Base-by-base conservation (phyloP, 257 asterid species). In the Capsicum chinense region DNA sequence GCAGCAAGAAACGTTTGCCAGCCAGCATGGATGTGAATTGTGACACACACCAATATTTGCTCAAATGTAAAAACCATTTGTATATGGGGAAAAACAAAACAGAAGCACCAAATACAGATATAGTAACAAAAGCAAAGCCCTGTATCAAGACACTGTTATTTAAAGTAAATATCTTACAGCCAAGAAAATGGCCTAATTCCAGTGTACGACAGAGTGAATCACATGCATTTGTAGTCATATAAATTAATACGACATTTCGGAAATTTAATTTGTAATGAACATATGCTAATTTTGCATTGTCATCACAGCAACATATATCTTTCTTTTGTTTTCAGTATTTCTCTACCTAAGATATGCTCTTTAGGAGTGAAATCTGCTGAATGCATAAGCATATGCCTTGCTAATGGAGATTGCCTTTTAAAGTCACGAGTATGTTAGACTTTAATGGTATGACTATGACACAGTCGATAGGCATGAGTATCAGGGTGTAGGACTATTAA, bases 181-280 rank as follows among this genome's bases (percentile, higher is more conserved):
- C 81, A 52, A 78, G 26, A 78, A 52, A 54, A 52, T 76, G 64
- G 64, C 81, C 39, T 26, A 52, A 1, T 54, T 76, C 62, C 62
- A 50, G 60, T 74, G 47, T 54, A 14, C 15, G 50, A 76, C 81
- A 52, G 7, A 73, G 15, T 4, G 5, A 76, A 26, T 76, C 26
- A 76, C 81, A 15, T 78, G 69, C 62, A 63, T 33, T 17, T 16
- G 59, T 13, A 68, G 33, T 17, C 33, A 21, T 62, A 62, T 63
- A 63, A 9, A 63, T 63, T 26, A 63, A 63, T 21, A 63, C 10
- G 39, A 21, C 42, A 63, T 63, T 60, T 9, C 16, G 21, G 16
- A 26, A 16, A 63, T 1, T 8, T 63, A 9, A 63, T 26, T 3
- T 21, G 39, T 63, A 21, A 6, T 63, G 5, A 9, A 63, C 42